Base-by-base conservation (phyloP, 805 yeast genomes). In the Spathaspora boniae region DNA sequence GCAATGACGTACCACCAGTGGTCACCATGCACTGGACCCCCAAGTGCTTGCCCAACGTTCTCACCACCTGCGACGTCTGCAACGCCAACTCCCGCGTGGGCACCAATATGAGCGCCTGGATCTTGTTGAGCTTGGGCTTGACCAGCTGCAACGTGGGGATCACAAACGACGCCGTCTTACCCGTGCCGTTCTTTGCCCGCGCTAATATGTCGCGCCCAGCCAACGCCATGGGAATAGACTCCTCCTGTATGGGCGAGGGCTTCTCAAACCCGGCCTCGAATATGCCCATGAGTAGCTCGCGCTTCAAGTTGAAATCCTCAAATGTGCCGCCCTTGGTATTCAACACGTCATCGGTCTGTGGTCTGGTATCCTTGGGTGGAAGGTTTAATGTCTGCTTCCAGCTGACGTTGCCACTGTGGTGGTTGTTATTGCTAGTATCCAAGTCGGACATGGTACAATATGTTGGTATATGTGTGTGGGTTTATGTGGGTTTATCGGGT, bases 181-280 rank as follows among this genome's bases (percentile, higher is more conserved):
- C 98, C 1, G 98, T 93, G 45, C 98, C 98, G 64, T 93, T 93
- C 60, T 93, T 93, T 29, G 98, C 98, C 67, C 98, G 78, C 11
- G 98, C 98, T 44, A 93, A 74, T 41, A 93, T 84, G 62, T 93
- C 98, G 65, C 96, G 80, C 34, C 98, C 98, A 37, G 93, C 82
- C 29, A 93, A 72, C 0, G 97, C 96, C 53, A 87, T 86, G 2
- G 98, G 98, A 39, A 93, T 93, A 6, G 95, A 78, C 60, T 89
- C 98, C 64, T 91, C 97, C 64, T 93, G 98, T 56, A 93, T 88
- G 14, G 98, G 98, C 20, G 96, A 86, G 5, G 98, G 98, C 55
- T 85, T 87, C 60, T 93, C 98, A 56, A 93, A 93, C 33, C 98
- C 98, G 1, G 98, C 98, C 63, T 93, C 98, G 60, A 89, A 93